Percentiles rank a stretch among this genome's conserved stretches.
Conservation (phyloP, 305 asterid genomes). For the Fraxinus albicans region DNA sequence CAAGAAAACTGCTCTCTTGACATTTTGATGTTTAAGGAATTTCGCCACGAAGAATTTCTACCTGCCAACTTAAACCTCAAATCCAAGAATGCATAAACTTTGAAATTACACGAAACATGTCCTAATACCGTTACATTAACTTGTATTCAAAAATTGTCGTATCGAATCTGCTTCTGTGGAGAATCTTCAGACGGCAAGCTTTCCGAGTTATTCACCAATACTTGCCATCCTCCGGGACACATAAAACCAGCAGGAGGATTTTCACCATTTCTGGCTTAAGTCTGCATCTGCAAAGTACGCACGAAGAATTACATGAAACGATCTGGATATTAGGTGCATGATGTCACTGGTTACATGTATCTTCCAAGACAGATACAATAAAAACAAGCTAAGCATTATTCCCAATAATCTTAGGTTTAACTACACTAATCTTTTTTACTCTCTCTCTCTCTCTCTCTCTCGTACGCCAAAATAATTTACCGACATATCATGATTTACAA, state of each 20-base stretch:
- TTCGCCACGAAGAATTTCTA: not conserved
- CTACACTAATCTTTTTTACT: not conserved
- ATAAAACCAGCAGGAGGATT: constrained; percentile 80
- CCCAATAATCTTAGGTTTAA: not conserved
- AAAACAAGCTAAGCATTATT: not conserved
- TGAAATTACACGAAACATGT: not conserved
- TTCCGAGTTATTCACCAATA: constrained; percentile 64
- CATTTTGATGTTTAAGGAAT: not conserved
- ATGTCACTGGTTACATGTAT: not conserved
- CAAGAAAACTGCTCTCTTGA: too few species aligned
- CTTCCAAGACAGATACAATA: not conserved
- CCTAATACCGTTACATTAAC: not conserved
- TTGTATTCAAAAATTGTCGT: not conserved
- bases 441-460: not conserved
- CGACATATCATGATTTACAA: not conserved
- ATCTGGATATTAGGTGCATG: not conserved
- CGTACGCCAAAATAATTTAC: not conserved
- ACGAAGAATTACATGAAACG: not conserved
- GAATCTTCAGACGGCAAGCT: constrained; percentile 72
- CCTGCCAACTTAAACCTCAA: constrained; percentile 6
- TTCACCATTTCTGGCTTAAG: constrained; percentile 68
- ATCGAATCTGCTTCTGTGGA: constrained; percentile 34
- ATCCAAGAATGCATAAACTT: constrained; percentile 5
- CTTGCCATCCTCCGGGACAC: constrained; percentile 82
- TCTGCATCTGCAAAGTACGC: constrained; percentile 51